A percentile compares a stretch with the other conserved stretches of the same genome.
phyloP scores from a whole-genome alignment of 2,329 filamentous ascomycete genomes.

The Decorospora gaudefroyi region DNA sequence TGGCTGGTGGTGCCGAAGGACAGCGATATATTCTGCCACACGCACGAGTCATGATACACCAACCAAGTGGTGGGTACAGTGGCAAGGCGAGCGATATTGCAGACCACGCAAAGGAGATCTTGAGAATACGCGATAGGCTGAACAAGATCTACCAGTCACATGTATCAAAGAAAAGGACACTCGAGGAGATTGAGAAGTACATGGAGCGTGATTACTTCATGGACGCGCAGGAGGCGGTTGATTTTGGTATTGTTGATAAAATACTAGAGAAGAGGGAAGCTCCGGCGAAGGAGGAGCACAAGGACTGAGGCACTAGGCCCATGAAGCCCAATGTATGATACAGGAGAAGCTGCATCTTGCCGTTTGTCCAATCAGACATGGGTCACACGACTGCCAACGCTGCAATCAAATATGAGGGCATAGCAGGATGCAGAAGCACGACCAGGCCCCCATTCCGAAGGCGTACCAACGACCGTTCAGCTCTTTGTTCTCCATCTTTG shows the following conservation, averaged over 20 bases:
- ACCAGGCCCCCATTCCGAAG: no score
- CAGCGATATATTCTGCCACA: slow-evolving; percentile 91
- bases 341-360: no score
- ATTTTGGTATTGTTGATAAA: slow-evolving; percentile 89
- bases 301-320: no score
- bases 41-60: slow-evolving; percentile 94
- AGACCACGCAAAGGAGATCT: slow-evolving; percentile 96
- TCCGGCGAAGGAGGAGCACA: slow-evolving; percentile 46
- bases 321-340: no score
- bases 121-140: slow-evolving; percentile 79
- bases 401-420: no score
- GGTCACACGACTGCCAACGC: no score
- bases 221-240: slow-evolving; percentile 82
- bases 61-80: slow-evolving; percentile 77
- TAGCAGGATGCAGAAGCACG: no score
- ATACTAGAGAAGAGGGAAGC: slow-evolving; percentile 70
- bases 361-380: no score
- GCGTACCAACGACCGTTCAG: no score
- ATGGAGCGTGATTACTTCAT: slow-evolving; percentile 98
- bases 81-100: slow-evolving; percentile 80
- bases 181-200: slow-evolving; percentile 86
- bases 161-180: slow-evolving; percentile 74
- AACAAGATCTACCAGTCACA: slow-evolving; percentile 90
- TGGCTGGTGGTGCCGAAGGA: slow-evolving; percentile 82
- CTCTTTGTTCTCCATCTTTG: no score